These are phyloP conservation scores for Jamesozyma jinghongensis DNA, from an alignment of 805 yeast species.

Conservation along the genomic window DNA sequence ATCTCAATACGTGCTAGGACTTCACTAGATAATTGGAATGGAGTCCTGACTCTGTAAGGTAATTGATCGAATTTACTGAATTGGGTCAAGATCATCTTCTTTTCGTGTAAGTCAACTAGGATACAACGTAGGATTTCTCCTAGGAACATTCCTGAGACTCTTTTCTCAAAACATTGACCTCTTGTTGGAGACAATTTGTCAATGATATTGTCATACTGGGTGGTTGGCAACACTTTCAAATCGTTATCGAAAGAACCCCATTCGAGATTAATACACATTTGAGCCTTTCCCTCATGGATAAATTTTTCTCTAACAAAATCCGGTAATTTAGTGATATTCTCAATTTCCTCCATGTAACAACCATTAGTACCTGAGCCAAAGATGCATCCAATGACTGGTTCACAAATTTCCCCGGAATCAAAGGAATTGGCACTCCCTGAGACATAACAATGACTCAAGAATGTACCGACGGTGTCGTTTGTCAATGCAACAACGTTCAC, in stretches of 20 bases:
- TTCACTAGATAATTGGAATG: slow-evolving; percentile 74
- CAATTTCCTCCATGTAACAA: slow-evolving; percentile 75
- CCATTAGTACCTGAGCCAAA: slow-evolving; percentile 98
- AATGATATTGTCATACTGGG: slow-evolving; percentile 64
- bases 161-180: slow-evolving; percentile 84
- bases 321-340: slow-evolving; percentile 66
- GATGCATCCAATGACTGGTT: slow-evolving; percentile 79
- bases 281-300: slow-evolving; percentile 38
- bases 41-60: slow-evolving; percentile 57
- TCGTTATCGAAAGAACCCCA: slow-evolving; percentile 97
- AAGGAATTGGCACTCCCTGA: slow-evolving; percentile 39
- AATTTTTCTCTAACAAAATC: slow-evolving; percentile 34
- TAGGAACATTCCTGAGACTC: slow-evolving; percentile 85
- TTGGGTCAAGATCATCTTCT: slow-evolving; percentile 50
- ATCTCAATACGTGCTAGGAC: slow-evolving; percentile 79
- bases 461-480: slow-evolving; percentile 93
- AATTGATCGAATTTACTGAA: slow-evolving; percentile 34
- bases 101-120: slow-evolving; percentile 55
- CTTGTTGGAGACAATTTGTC: slow-evolving; percentile 63
- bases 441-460: slow-evolving; percentile 78
- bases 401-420: slow-evolving; percentile 49
- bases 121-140: slow-evolving; percentile 81
- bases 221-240: slow-evolving; percentile 62
- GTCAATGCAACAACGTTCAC: slow-evolving; percentile 80
- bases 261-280: slow-evolving; percentile 90